phyloP scores from a whole-genome alignment of 345 rosid species.

The Arabidopsis thaliana region DNA sequence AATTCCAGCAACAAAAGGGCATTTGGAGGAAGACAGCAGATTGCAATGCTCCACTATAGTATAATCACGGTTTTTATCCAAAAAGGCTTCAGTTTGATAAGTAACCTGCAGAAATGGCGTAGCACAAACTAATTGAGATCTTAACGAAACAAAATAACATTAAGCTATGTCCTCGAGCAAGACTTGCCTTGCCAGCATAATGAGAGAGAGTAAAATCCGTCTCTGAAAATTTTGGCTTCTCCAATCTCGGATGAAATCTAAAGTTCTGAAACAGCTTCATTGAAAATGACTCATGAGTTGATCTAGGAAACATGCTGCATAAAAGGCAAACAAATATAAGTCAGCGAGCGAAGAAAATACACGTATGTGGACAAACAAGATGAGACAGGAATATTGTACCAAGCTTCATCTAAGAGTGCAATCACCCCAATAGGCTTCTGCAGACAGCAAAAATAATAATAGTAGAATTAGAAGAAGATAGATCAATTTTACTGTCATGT shows the following conservation, averaged over 20 bases:
- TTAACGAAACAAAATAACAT: constrained; percentile 21
- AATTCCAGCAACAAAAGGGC: constrained; percentile 82
- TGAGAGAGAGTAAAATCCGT: constrained; percentile 90
- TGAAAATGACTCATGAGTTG: constrained; percentile 87
- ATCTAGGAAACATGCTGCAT: constrained; percentile 97
- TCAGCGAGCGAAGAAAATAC: constrained; percentile 18
- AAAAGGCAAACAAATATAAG: constrained; percentile 59
- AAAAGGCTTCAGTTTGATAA: constrained; percentile 81
- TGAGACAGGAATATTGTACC: constrained; percentile 58
- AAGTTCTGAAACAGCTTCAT: constrained; percentile 86
- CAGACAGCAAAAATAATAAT: constrained; percentile 44
- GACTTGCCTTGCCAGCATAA: constrained; percentile 98
- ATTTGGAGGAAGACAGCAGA: constrained; percentile 85
- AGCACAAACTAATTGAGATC: constrained; percentile 28
- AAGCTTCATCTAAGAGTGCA: constrained; percentile 98
- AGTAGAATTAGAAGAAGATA: constrained; percentile 33
- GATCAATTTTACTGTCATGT: constrained; percentile 18
- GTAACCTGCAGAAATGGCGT: constrained; percentile 68
- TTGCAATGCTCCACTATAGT: constrained; percentile 92
- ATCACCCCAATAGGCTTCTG: constrained; percentile 99
- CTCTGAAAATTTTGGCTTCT: constrained; percentile 89
- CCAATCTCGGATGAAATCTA: constrained; percentile 70
- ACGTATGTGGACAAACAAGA: constrained; percentile 15
- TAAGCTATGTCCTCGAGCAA: constrained; percentile 41
- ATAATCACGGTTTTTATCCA: constrained; percentile 98